These are phyloP conservation scores for Parasarocladium wereldwijsianum DNA, from an alignment of 2,329 filamentous ascomycete genomes.

Conservation along the genomic window DNA sequence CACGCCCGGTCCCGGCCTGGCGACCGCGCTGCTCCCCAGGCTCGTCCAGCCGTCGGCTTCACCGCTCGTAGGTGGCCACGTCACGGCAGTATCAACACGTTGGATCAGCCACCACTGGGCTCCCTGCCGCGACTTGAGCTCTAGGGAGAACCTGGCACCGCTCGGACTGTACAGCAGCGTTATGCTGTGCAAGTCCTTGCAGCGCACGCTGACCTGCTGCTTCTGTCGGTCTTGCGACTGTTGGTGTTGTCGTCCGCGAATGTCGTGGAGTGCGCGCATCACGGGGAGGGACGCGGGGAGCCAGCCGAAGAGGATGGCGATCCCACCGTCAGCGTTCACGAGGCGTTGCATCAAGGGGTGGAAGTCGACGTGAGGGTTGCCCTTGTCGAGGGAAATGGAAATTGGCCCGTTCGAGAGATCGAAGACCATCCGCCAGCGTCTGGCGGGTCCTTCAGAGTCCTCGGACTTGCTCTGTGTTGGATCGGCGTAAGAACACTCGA, in stretches of 20 bases:
- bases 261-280: conserved; percentile 42
- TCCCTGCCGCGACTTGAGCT: conserved; percentile 31
- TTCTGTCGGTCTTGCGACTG: conserved; percentile 24
- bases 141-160: no score
- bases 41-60: conserved; percentile 31
- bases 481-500: conserved; percentile 54
- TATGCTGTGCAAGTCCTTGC: no score
- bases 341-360: conserved; percentile 41
- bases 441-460: conserved; percentile 4
- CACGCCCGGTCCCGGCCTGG: conserved; percentile 21
- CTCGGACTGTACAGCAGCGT: no score
- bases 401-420: conserved; percentile 41
- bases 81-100: conserved; percentile 14
- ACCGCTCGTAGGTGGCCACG: conserved; percentile 6
- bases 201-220: no score
- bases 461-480: conserved; percentile 5
- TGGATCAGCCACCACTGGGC: conserved; percentile 36
- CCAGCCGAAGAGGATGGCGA: conserved; percentile 35
- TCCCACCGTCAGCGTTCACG: conserved; percentile 40
- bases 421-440: conserved; percentile 38
- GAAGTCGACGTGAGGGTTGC: conserved; percentile 54
- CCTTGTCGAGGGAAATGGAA: conserved; percentile 40
- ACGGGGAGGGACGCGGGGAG: conserved; percentile 49
- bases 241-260: conserved; percentile 31
- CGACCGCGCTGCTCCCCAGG: conserved; percentile 31